A percentile compares a stretch with the other conserved stretches of the same genome.
phyloP scores from a whole-genome alignment of 345 rosid genomes.

The Populus simonii region DNA sequence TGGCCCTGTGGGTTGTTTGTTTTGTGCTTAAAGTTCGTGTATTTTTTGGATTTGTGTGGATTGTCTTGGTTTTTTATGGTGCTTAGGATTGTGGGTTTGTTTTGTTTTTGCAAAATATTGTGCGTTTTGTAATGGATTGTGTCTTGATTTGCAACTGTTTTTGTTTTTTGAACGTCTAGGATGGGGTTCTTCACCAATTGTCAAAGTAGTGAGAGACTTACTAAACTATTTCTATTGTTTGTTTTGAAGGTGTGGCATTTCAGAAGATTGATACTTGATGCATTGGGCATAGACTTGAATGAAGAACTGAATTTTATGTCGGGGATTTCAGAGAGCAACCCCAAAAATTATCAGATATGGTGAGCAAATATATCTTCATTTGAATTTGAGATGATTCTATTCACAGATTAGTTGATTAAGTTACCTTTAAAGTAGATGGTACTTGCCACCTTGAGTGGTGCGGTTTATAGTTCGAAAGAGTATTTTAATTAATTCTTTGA shows the following conservation, averaged over 20 bases:
- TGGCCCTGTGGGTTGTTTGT: neutral
- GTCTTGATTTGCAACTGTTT: neutral
- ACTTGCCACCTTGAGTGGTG: neutral
- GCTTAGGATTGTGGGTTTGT: neutral
- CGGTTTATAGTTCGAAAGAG: neutral
- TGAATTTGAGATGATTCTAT: neutral
- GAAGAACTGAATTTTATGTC: constrained; percentile 60
- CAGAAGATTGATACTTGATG: constrained; percentile 66
- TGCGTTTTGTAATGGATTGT: neutral
- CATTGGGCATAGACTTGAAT: constrained; percentile 41
- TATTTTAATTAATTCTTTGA: neutral
- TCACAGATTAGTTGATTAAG: neutral
- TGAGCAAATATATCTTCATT: constrained; percentile 20
- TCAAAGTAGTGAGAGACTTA: neutral
- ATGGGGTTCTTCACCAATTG: neutral
- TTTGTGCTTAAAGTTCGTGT: neutral
- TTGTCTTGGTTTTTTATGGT: neutral
- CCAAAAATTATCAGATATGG: constrained; percentile 95
- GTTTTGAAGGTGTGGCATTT: constrained; percentile 85
- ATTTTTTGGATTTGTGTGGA: no score
- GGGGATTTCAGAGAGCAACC: constrained; percentile 52
- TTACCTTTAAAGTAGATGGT: neutral
- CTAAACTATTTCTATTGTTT: neutral
- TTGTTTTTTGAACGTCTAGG: neutral
- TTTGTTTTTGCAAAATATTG: neutral